These are phyloP conservation scores for Linum lewisii DNA, from an alignment of 345 rosid genomes.

Conservation along the genomic window DNA sequence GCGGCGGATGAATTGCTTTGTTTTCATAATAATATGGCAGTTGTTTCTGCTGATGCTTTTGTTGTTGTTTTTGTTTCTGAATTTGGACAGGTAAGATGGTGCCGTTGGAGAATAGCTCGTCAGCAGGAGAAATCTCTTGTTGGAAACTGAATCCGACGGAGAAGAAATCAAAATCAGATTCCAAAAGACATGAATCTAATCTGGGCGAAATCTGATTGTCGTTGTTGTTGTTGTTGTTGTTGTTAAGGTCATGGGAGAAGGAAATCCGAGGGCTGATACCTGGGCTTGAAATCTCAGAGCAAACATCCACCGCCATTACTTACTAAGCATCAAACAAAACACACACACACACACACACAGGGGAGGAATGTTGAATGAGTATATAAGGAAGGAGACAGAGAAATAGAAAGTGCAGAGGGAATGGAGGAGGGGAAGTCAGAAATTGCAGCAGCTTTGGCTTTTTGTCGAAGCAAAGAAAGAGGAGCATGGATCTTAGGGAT, in stretches of 20 bases:
- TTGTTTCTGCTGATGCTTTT: not conserved
- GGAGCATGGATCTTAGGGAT: no score
- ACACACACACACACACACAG: no score
- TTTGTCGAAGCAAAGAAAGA: no score
- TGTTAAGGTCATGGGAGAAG: conserved; percentile 53
- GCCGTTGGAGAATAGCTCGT: conserved; percentile 84
- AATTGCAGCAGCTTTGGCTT: conserved; percentile 32
- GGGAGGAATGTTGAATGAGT: not conserved
- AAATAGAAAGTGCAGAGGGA: not conserved
- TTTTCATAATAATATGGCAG: no score
- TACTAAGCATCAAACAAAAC: not conserved
- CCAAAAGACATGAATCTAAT: conserved; percentile 42
- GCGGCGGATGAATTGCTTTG: not conserved
- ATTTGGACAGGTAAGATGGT: conserved; percentile 64
- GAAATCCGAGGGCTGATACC: conserved; percentile 66
- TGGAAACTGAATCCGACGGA: conserved; percentile 28
- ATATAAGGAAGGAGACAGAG: not conserved
- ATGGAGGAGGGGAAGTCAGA: conserved; percentile 34
- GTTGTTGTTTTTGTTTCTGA: conserved; percentile 24
- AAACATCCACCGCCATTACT: conserved; percentile 68
- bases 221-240: conserved; percentile 24
- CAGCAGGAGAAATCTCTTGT: conserved; percentile 62
- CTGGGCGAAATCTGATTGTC: conserved; percentile 23
- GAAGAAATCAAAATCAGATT: conserved; percentile 64
- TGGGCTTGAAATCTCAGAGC: conserved; percentile 52